Conservation (phyloP, 768 basidiomycete species). For the Clitopilus hobsonii region DNA sequence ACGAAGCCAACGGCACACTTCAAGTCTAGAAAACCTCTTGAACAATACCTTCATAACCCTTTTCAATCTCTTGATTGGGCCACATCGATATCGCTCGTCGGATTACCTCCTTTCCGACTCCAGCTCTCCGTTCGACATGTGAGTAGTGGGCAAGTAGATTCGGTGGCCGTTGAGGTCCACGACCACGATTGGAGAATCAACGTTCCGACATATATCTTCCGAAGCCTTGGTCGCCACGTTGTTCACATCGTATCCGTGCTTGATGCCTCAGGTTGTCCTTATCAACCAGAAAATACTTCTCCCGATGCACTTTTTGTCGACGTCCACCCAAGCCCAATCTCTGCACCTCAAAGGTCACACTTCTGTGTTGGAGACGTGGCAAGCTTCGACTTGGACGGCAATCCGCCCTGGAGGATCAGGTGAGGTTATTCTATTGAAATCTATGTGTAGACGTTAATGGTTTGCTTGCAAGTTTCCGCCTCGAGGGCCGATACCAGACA, state of each 20-base stretch:
- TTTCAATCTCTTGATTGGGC: slow-evolving; percentile 54
- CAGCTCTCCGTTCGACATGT: slow-evolving; percentile 70
- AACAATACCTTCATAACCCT: slow-evolving; percentile 67
- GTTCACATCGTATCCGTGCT: slow-evolving; percentile 68
- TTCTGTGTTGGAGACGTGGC: slow-evolving; percentile 85
- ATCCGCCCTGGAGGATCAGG: slow-evolving; percentile 85
- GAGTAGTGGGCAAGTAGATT: slow-evolving; percentile 59
- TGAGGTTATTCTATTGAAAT: too few species aligned
- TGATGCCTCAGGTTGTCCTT: slow-evolving; percentile 78
- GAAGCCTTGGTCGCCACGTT: slow-evolving; percentile 71
- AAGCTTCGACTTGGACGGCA: slow-evolving; percentile 88
- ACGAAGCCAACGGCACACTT: slow-evolving; percentile 75
- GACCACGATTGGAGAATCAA: slow-evolving; percentile 63
- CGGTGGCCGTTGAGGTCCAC: slow-evolving; percentile 44
- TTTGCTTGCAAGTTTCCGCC: slow-evolving; percentile 58
- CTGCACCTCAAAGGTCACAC: slow-evolving; percentile 76
- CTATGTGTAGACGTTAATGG: too few species aligned
- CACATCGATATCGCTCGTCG: slow-evolving; percentile 63
- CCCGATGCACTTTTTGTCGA: slow-evolving; percentile 69
- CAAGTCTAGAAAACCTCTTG: slow-evolving; percentile 52
- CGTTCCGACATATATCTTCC: slow-evolving; percentile 63
- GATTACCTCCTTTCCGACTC: slow-evolving; percentile 84
- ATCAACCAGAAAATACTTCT: slow-evolving; percentile 55
- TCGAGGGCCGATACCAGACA: slow-evolving; percentile 64
- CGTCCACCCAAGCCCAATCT: slow-evolving; percentile 87